Evolutionary conservation across 2,329 filamentous ascomycete species (phyloP), one percentile per base, ranked within the genome.

Genomic region (Fusarium sp.): DNA sequence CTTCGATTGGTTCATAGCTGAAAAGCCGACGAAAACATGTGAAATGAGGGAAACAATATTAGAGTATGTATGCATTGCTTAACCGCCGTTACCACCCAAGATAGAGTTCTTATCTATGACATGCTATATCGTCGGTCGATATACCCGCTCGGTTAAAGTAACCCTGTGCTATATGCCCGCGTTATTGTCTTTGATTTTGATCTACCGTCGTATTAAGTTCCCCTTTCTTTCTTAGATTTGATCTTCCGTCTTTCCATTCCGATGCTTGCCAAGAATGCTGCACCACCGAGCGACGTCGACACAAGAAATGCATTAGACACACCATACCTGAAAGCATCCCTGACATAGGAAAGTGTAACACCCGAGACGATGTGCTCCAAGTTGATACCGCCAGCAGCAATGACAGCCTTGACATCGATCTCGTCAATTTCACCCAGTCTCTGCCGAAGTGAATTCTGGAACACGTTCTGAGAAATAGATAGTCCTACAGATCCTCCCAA

Each of bases 401-500:
- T 60, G 1, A 72, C 60, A 1, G 61, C 47, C 10, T 26, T 16
- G 4, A 63, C 10, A 4, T 73, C 56, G 2, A 74, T 41, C 0
- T 31, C 58, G 4, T 33, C 6, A 6, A 74, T 65, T 18, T 52
- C 31, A 1, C 34, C 33, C 3, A 74, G 49, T 12, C 49, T 38
- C 8, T 47, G 41, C 6, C 36, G 56, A 0, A 72, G 51, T 6
- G 31, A 49, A 9, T 68, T 69, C 18, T 71, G 65, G 18, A 74
- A 74, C 0, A 73, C 54, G 7, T 72, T 74, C 12, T 70, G 70
- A 8, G 67, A 68, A 6, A 74, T 65, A 2, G 62, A 54, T 3
- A 72, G 63, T 2, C 70, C 68, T 1, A 74, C 49, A 8, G 70
- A 62, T 5, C 83, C 83, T 30, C 82, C 83, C 0, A 85, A 73